phyloP scores from a whole-genome alignment of 2,329 filamentous ascomycete genomes.

The Talaromyces sp. region DNA sequence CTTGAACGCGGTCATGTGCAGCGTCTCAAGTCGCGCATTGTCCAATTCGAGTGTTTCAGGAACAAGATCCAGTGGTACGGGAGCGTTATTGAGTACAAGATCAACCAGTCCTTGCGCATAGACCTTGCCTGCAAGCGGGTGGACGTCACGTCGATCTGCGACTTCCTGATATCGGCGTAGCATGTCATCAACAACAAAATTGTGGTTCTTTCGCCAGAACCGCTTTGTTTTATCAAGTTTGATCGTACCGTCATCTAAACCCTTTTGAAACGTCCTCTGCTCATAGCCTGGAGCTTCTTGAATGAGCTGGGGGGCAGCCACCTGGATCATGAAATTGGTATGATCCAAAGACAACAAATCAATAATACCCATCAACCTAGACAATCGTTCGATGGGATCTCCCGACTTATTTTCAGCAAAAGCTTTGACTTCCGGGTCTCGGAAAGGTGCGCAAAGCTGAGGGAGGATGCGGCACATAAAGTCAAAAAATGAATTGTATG shows the following conservation, averaged over 20 bases:
- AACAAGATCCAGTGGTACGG: conserved; percentile 50
- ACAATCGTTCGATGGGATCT: conserved; percentile 61
- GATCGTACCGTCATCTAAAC: conserved; percentile 51
- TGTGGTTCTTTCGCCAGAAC: conserved; percentile 51
- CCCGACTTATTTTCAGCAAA: conserved; percentile 51
- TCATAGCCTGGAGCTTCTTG: conserved; percentile 62
- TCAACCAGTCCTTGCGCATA: conserved; percentile 61
- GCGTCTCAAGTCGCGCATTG: conserved; percentile 48
- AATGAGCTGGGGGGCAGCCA: conserved; percentile 58
- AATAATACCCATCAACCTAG: conserved; percentile 60
- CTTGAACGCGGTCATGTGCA: conserved; percentile 54
- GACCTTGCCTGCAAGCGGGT: conserved; percentile 40
- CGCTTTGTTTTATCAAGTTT: conserved; percentile 52
- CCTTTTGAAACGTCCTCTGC: conserved; percentile 55
- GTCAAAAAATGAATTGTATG: conserved; percentile 60
- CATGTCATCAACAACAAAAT: conserved; percentile 47
- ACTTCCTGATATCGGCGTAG: conserved; percentile 45
- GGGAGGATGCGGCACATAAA: conserved; percentile 62
- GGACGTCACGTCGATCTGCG: conserved; percentile 30
- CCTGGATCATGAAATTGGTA: conserved; percentile 62
- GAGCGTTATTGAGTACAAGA: conserved; percentile 53
- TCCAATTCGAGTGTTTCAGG: conserved; percentile 62
- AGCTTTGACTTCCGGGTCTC: conserved; percentile 57
- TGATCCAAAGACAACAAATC: conserved; percentile 62
- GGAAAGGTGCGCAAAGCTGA: conserved; percentile 63